Conservation (phyloP, 768 basidiomycete genomes). For the Artomyces pyxidatus region DNA sequence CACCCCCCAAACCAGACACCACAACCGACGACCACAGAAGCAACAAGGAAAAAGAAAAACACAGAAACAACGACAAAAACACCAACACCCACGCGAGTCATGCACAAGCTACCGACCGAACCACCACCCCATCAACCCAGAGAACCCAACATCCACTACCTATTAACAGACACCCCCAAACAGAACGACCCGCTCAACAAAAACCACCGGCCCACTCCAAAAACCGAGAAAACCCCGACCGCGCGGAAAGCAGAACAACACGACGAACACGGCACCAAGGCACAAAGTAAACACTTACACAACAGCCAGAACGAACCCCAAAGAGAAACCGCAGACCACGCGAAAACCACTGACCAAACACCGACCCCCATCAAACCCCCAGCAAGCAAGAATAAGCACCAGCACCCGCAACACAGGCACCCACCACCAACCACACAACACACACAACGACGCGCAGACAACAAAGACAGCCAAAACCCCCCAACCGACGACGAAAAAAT, state of each 20-base stretch:
- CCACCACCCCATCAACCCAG: constrained; percentile 58
- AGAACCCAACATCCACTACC: constrained; percentile 27
- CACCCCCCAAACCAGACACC: constrained; percentile 29
- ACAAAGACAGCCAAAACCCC: no score
- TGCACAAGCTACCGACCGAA: constrained; percentile 57
- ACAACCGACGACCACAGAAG: constrained; percentile 20
- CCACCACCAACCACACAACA: no score
- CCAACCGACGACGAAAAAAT: no score
- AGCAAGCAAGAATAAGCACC: no score
- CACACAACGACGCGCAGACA: no score
- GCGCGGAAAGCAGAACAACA: constrained; percentile 81
- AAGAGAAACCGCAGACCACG: no score
- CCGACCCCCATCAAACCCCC: no score
- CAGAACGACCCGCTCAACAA: constrained; percentile 52
- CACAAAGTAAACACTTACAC: no score
- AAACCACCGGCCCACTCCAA: constrained; percentile 53
- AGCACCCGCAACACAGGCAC: no score
- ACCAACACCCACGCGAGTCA: constrained; percentile 51
- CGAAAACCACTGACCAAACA: no score
- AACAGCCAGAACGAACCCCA: no score
- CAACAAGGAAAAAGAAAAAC: constrained; percentile 22
- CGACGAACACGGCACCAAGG: no score
- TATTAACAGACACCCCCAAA: constrained; percentile 50
- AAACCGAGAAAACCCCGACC: constrained; percentile 38
- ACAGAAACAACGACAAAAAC: constrained; percentile 44